phyloP scores from a whole-genome alignment of 2,329 filamentous ascomycete species.

The Neofusicoccum kwambonambiense region DNA sequence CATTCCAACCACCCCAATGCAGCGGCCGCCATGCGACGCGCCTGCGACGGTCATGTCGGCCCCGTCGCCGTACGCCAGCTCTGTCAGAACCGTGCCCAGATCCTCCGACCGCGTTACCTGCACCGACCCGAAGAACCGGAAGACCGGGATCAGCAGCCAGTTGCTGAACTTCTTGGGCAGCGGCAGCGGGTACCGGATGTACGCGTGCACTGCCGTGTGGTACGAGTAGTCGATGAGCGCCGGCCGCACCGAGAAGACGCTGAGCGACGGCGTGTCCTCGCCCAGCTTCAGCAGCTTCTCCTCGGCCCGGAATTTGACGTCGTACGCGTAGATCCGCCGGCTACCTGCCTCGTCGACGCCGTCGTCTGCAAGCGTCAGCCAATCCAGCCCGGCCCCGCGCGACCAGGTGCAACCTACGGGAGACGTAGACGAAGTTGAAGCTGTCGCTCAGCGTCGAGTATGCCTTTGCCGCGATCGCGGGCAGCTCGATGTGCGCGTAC shows the following conservation, averaged over 20 bases:
- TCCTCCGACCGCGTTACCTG: constrained; percentile 47
- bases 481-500: constrained; percentile 66
- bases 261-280: constrained; percentile 48
- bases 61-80: constrained; percentile 51
- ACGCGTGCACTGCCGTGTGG: constrained; percentile 43
- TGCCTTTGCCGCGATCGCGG: constrained; percentile 54
- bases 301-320: constrained; percentile 69
- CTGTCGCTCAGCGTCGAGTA: background rate
- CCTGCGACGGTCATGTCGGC: background rate
- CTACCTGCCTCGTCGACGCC: background rate
- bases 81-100: constrained; percentile 48
- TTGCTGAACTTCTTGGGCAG: constrained; percentile 22
- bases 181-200: constrained; percentile 24
- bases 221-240: constrained; percentile 54
- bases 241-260: constrained; percentile 58
- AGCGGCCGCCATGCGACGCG: background rate
- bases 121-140: constrained; percentile 31
- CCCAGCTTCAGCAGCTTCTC: constrained; percentile 55
- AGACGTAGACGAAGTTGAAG: constrained; percentile 71
- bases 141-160: constrained; percentile 21
- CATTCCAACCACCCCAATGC: background rate
- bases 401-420: constrained; percentile 28
- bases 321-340: constrained; percentile 19
- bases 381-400: background rate
- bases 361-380: background rate